Evolutionary conservation across 2,329 filamentous ascomycete species (phyloP), one percentile per base, ranked within the genome.

Genomic region (Colletotrichum lentis): DNA sequence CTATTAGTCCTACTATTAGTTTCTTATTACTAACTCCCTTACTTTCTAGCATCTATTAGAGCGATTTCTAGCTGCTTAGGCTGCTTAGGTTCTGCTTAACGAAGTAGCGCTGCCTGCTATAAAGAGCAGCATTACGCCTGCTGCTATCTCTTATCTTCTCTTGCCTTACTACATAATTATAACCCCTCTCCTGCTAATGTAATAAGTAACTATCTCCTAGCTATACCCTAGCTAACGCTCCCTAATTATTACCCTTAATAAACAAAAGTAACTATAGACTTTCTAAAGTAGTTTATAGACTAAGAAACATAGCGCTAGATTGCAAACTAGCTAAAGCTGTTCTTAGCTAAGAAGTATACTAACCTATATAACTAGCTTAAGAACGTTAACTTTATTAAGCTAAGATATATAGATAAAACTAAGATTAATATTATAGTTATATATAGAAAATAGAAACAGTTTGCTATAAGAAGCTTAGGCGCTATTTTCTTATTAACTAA

Each of bases 401-500:
- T 63, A 31, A 31, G 7, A 31, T 31, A 31, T 31, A 6, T 8
- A 31, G 27, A 31, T 31, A 31, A 31, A 31, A 31, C 27, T 31
- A 31, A 31, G 7, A 31, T 31, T 31, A 31, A 31, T 31, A 31
- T 31, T 31, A 6, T 52, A 46, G 63, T 72, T 14, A 72, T 74
- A 39, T 72, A 67, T 11, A 61, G 62, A 24, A 73, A 73, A 71
- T 74, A 49, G 73, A 72, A 69, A 64, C 49, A 43, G 71, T 75
- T 72, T 58, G 46, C 52, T n/a, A 4, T 10, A 12, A 31, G 10
- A 18, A 58, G 39, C 43, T 7, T 1, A 43, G 12, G 22, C 18
- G 31, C 18, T 44, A 8, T 54, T n/a, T 31, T 44, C 41, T 65
- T 57, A 12, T 53, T 41, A 14, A 46, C 66, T 72, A 35, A 71